phyloP scores from a whole-genome alignment of 192 early-diverging fungal species.

The Chytriomyces confervae region DNA sequence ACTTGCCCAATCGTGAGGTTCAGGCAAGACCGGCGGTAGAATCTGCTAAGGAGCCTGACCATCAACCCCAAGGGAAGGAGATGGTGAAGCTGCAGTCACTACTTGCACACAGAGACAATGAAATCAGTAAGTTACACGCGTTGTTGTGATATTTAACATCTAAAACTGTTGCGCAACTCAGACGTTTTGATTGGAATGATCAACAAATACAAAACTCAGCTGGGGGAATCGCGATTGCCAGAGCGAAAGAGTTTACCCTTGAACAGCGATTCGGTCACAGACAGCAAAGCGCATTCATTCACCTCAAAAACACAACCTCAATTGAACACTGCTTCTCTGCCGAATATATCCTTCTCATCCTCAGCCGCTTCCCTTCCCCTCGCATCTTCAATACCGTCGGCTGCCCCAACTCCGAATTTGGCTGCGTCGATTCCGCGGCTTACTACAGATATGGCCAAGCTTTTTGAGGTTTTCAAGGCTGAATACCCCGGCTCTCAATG shows the following conservation, averaged over 20 bases:
- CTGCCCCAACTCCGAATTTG: conserved; percentile 22
- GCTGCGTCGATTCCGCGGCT: conserved; percentile 42
- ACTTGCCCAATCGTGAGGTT: too few species aligned
- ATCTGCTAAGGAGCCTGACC: too few species aligned
- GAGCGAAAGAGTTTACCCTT: conserved; percentile 16
- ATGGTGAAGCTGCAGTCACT: conserved; percentile 43
- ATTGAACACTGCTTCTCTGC: neutral
- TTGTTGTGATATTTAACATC: conserved; percentile 1
- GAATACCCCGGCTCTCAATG: conserved; percentile 57
- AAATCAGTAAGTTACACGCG: conserved; percentile 56
- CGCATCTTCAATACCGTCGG: neutral
- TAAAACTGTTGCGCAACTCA: conserved; percentile 6
- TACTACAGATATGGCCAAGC: conserved; percentile 61
- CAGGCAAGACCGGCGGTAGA: too few species aligned
- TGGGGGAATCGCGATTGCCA: conserved; percentile 27
- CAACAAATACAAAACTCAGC: conserved; percentile 51
- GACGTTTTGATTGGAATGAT: conserved; percentile 62
- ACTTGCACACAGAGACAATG: conserved; percentile 61
- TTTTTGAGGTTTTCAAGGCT: conserved; percentile 62
- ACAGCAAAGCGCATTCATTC: neutral
- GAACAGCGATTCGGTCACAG: neutral
- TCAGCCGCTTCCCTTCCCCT: conserved; percentile 1
- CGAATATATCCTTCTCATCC: neutral
- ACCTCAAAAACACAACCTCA: neutral
- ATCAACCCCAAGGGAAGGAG: conserved; percentile 12